A percentile compares a stretch with the other conserved stretches of the same genome.
These are phyloP conservation scores for Endothia cerciana DNA, from an alignment of 2,329 filamentous ascomycete species.

Conservation along the genomic window DNA sequence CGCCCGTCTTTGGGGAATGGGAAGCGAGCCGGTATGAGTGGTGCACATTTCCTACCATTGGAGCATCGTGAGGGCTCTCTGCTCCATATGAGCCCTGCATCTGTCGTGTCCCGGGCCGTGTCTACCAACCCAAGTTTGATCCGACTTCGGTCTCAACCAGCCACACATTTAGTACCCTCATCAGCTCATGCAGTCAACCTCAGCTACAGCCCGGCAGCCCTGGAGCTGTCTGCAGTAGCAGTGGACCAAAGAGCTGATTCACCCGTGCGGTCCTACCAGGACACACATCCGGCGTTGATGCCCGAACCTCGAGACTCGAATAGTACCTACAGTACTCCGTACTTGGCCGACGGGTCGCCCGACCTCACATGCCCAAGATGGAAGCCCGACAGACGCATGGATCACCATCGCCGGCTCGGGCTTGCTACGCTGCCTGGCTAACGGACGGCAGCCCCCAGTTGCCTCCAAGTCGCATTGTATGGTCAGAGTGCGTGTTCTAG, in stretches of 20 bases:
- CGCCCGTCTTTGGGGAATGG: background rate
- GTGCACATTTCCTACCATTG: background rate
- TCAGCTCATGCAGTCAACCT: background rate
- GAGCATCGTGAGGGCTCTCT: background rate
- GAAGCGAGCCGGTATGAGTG: background rate
- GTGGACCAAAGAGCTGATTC: slow-evolving; percentile 1
- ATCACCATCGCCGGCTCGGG: background rate
- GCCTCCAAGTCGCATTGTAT: background rate
- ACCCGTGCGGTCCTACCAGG: background rate
- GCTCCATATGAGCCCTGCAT: background rate
- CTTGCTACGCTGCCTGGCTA: background rate
- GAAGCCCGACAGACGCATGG: background rate
- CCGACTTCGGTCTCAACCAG: background rate
- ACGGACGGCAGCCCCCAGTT: background rate
- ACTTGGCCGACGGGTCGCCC: background rate
- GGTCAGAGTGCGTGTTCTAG: background rate
- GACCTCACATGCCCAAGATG: slow-evolving; percentile 2
- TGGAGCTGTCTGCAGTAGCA: background rate
- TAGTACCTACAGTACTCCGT: background rate
- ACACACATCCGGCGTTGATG: slow-evolving; percentile 2
- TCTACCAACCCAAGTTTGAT: background rate
- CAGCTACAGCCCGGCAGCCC: background rate
- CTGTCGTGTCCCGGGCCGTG: background rate
- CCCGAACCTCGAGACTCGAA: background rate
- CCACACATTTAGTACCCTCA: slow-evolving; percentile 3